Percentiles rank a stretch among this genome's conserved stretches.
phyloP scores from a whole-genome alignment of 108 stramenopile genomes.

The Bacterosira constricta region DNA sequence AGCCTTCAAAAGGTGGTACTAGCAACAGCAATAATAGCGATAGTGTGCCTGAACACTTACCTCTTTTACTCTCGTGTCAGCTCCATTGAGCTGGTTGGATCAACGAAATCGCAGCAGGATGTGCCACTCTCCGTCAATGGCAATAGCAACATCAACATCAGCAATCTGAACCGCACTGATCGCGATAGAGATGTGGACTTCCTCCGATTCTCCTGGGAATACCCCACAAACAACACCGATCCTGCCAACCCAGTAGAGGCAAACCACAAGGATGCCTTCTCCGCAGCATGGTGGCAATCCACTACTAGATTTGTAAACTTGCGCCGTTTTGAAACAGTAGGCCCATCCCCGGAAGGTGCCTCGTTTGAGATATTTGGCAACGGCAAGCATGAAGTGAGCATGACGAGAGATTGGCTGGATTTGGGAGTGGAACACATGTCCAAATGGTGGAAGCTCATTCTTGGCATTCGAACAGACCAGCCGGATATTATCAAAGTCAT shows the following conservation, averaged over 20 bases:
- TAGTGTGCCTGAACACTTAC: too few species aligned
- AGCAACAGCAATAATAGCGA: too few species aligned
- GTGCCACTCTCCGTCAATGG: too few species aligned
- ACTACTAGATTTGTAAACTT: conserved; percentile 2
- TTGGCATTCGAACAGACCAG: background rate
- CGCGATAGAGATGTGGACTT: conserved; percentile 6
- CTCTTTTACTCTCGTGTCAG: too few species aligned
- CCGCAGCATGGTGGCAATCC: conserved; percentile 38
- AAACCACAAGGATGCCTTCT: conserved; percentile 28
- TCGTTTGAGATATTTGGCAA: conserved; percentile 5
- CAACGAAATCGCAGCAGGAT: too few species aligned
- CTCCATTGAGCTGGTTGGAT: too few species aligned
- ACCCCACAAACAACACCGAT: background rate
- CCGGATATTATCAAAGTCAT: background rate
- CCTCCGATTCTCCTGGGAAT: background rate
- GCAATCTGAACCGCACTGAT: background rate
- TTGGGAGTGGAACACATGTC: conserved; percentile 62
- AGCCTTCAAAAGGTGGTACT: too few species aligned
- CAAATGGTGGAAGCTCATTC: conserved; percentile 45
- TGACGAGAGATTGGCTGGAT: conserved; percentile 62
- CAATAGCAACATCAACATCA: background rate
- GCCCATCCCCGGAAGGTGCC: conserved; percentile 24
- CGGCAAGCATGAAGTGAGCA: conserved; percentile 2
- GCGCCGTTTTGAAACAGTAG: background rate
- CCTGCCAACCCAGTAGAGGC: background rate